Conservation (phyloP, 2,329 filamentous ascomycete species). For the Aspergillus jensenii region DNA sequence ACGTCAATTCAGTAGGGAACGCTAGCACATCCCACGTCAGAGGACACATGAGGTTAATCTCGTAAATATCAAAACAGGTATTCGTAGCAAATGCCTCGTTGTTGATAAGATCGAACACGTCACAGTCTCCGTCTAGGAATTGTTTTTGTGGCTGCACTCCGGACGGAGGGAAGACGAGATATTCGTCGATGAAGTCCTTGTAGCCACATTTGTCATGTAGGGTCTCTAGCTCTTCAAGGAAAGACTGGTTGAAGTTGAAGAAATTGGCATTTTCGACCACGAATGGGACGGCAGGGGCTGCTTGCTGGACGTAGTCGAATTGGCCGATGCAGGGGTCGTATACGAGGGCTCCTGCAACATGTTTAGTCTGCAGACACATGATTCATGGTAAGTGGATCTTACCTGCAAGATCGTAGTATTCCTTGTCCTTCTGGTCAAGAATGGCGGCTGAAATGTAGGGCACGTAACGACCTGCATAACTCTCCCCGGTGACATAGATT, state of each 20-base stretch:
- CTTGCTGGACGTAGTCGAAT: conserved; percentile 31
- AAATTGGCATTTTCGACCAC: conserved; percentile 44
- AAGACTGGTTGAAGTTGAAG: conserved; percentile 48
- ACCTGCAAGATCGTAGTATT: conserved; percentile 67
- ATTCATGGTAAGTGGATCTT: conserved; percentile 16
- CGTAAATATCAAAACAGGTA: conserved; percentile 78
- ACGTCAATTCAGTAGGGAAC: conserved; percentile 55
- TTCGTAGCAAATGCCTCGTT: conserved; percentile 59
- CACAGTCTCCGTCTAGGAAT: conserved; percentile 55
- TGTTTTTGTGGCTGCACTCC: conserved; percentile 57
- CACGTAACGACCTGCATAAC: conserved; percentile 68
- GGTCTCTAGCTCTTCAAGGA: conserved; percentile 40
- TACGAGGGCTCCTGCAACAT: conserved; percentile 54
- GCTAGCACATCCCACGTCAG: conserved; percentile 67
- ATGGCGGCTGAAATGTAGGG: conserved; percentile 75
- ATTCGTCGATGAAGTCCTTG: conserved; percentile 46
- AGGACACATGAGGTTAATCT: conserved; percentile 71
- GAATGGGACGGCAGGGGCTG: conserved; percentile 43
- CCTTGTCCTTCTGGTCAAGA: conserved; percentile 66
- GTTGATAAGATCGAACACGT: conserved; percentile 58
- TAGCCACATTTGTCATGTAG: conserved; percentile 49
- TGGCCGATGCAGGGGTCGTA: conserved; percentile 66
- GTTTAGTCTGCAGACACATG: too few species aligned
- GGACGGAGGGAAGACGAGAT: conserved; percentile 53
- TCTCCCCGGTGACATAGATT: conserved; percentile 73